Base-by-base conservation (phyloP, 257 asterid species). In the Nicotiana tomentosiformis region DNA sequence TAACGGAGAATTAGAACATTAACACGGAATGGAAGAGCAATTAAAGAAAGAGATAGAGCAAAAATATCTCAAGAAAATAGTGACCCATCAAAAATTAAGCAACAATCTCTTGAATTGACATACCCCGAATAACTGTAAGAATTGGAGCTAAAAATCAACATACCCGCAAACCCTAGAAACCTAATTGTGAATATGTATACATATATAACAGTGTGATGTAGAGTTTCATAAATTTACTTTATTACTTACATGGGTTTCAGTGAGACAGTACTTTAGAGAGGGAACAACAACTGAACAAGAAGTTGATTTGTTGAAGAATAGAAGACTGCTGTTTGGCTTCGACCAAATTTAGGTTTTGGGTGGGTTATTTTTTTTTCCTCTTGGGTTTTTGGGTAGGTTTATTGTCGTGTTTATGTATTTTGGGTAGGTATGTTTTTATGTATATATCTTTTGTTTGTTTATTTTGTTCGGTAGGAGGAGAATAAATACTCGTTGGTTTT, bases 261-360 rank as follows among this genome's bases (percentile, higher is more conserved):
- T 46, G 23, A 20, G 33, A n/a, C 6, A 70, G 78, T 70, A 49
- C 43, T 74, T 15, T 14, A 74, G 33, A n/a, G 56, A 18, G 58
- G 23, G 12, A 14, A 53, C 20, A 15, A 72, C 26, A 43, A 9
- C 51, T 43, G 58, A 53, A 49, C 16, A 26, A 15, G 2, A 14
- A 74, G 15, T 76, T 5, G 18, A 3, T 11, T 15, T 15, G 64
- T 76, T 51, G 43, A 76, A 76, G 64, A 49, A 76, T 15, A 51
- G 26, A 51, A 26, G 64, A 76, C 64, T 51, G 2, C 23, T 43
- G 26, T 51, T 76, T 32, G 23, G 80, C 80, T 51, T 76, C 80
- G 16, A 76, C 64, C 64, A 51, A 76, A 26, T 51, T 76, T 76
- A 76, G 80, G 80, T 76, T 74, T 74, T 74, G 58, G 16, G 58